Evolutionary conservation across 192 early-diverging fungal genomes (phyloP), one percentile per base, ranked within the genome.

Genomic region (Linnemannia schmuckeri): DNA sequence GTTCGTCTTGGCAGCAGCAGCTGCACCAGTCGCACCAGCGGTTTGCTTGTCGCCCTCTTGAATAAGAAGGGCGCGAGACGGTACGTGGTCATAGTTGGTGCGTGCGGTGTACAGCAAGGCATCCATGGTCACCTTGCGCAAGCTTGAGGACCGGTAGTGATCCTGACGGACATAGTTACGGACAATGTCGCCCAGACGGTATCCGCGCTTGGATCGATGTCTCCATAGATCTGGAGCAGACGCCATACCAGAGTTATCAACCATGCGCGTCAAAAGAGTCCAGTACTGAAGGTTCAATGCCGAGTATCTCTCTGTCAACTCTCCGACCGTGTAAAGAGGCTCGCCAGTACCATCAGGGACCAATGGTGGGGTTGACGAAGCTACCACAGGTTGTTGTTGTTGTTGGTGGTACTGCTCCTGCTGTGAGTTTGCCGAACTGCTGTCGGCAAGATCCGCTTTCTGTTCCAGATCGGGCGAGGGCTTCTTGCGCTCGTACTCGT

Each of bases 241-340:
- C 20, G 81, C 89, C 47, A 93, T 85, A 40, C 82, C 89, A 22
- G 86, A 54, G 73, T 93, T 93, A 70, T 90, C 90, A 33, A 93
- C 89, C 55, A 89, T 90, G 22, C 91, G 80, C 12, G 92, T 83
- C 75, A 93, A 77, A 33, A 90, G 77, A 4, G 91, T 90, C 92
- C 92, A 93, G 66, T 93, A 93, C 68, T 93, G 92, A 54, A 93
- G 70, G 82, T 93, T 93, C 55, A 91, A 77, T 20, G 88, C 89
- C 24, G 88, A 84, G 74, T 90, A 91, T 38, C 66, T 55, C 68
- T 87, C 85, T 30, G 85, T 81, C 49, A 87, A 70, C 76, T 87
- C 85, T 20, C 79, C 42, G 0, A 75, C 85, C 1, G 79, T 55
- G 37, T 71, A 72, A 13, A 87, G 74, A 24, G 79, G 85, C 54